Evolutionary conservation across 768 basidiomycete species (phyloP), one percentile per base, ranked within the genome.

Genomic region (Ephemerocybe angulata): DNA sequence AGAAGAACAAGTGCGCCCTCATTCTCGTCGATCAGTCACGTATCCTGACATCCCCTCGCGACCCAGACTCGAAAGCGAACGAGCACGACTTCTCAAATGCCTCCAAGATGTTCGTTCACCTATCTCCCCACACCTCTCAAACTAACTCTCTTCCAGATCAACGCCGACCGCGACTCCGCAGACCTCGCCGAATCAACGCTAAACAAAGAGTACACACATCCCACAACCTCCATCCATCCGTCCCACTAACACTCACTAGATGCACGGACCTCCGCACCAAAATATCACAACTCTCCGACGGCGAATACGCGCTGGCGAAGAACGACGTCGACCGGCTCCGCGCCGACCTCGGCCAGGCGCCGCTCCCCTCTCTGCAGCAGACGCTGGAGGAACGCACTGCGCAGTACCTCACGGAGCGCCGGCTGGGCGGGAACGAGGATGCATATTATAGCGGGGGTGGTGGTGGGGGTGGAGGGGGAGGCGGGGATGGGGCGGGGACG

Each of bases 161-260:
- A 91, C 63, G 87, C 88, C 65, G 89, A 92, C 67, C 80, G 88
- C 13, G 89, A 91, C 73, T 53, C 78, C 85, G 85, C 83, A 28
- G 90, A 90, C 62, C 68, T 91, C 51, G 78, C 83, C 63, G 86
- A 88, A 62, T 74, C 77, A 4, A 78, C 83, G 17, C 77, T 91
- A 27, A 78, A 80, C 55, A 81, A 81, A 73, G 89, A 92, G 87
- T 90, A 65, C 19, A 81, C 66, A 25, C 50, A 30, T 28, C 28
- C 17, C 31, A n/a, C n/a, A n/a, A n/a, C 29, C 37, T 55, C 24
- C 24, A 41, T 11, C 27, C 52, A 21, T 41, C 15, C 21, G 19
- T 25, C 6, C 2, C 53, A 58, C 38, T 52, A 48, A 30, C 15
- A 54, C 21, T 25, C 28, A 35, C 30, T 61, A 90, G 88, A 67